Evolutionary conservation across 139 green algal species (phyloP).

Genomic region (Microglena sp.): DNA sequence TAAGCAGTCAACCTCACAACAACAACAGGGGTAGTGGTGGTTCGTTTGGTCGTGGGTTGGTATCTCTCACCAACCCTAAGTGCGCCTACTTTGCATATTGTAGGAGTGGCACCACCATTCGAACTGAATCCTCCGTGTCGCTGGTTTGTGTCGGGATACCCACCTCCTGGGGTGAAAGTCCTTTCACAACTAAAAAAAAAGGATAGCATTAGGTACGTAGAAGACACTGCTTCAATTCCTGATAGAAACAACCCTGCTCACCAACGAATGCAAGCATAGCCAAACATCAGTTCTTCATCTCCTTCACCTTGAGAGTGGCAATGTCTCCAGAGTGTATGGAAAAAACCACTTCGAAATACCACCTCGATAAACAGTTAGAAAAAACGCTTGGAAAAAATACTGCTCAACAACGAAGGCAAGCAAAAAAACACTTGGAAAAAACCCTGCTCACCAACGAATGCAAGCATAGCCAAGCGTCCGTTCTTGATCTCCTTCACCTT

Average conservation of each 20-base stretch:
- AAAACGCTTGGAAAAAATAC: neutral
- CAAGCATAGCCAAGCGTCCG: constrained; percentile 70
- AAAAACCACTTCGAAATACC: too few species aligned
- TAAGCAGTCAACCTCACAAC: neutral
- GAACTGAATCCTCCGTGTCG: too few species aligned
- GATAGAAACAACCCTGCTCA: too few species aligned
- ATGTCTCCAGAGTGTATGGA: constrained; percentile 68
- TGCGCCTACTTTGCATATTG: too few species aligned
- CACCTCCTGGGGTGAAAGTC: too few species aligned
- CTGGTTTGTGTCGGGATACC: too few species aligned
- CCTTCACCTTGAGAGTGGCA: constrained; percentile 86
- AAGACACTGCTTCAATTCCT: too few species aligned
- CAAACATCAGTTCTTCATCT: constrained; percentile 93
- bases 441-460: constrained; percentile 34
- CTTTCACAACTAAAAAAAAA: too few species aligned
- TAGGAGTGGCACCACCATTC: too few species aligned
- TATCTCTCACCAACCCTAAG: too few species aligned
- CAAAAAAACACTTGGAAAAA: neutral
- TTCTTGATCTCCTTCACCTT: constrained; percentile 97
- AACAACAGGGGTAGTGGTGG: constrained; percentile 11
- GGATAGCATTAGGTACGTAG: too few species aligned
- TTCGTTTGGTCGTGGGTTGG: too few species aligned
- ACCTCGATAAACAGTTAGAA: neutral
- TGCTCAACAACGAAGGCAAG: neutral
- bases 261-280: constrained; percentile 64